Conservation (phyloP, 2,329 filamentous ascomycete genomes). For the Scopulariopsis brevicaulis region DNA sequence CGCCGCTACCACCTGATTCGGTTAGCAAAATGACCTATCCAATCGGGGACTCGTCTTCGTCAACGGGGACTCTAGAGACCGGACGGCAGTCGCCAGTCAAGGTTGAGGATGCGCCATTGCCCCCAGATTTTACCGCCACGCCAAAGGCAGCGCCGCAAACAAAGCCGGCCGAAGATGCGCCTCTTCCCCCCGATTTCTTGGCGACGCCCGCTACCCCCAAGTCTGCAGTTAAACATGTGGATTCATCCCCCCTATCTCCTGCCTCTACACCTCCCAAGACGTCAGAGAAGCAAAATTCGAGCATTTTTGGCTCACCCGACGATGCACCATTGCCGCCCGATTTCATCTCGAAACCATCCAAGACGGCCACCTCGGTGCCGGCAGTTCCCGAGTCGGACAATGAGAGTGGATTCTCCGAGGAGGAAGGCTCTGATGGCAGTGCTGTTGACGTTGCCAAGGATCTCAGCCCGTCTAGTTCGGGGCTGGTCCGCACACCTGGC, state of each 20-base stretch:
- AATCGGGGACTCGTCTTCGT: slow-evolving; percentile 39
- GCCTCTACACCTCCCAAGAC: slow-evolving; percentile 23
- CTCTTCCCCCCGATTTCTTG: slow-evolving; percentile 20
- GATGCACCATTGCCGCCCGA: slow-evolving; percentile 29
- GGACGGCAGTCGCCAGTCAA: not conserved
- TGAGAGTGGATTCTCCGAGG: slow-evolving; percentile 29
- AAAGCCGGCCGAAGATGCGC: slow-evolving; percentile 13
- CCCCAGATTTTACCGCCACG: slow-evolving; percentile 20
- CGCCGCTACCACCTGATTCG: slow-evolving; percentile 41
- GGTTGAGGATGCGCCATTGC: slow-evolving; percentile 15
- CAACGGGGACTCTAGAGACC: slow-evolving; percentile 16
- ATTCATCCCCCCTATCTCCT: slow-evolving; percentile 29
- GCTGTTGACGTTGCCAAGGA: slow-evolving; percentile 56
- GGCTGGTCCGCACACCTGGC: slow-evolving; percentile 10
- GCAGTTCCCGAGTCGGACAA: slow-evolving; percentile 24
- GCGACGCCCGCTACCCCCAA: slow-evolving; percentile 9
- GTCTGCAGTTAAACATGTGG: slow-evolving; percentile 8
- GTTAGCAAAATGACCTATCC: slow-evolving; percentile 40
- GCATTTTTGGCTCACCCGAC: slow-evolving; percentile 14
- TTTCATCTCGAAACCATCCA: slow-evolving; percentile 12
- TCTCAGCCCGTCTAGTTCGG: slow-evolving; percentile 38
- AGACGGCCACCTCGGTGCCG: slow-evolving; percentile 13
- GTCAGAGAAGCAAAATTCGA: slow-evolving; percentile 5
- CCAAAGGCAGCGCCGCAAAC: slow-evolving; percentile 12
- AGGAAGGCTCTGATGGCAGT: slow-evolving; percentile 43